Percentiles rank a stretch among this genome's conserved stretches.
Conservation (phyloP, 805 yeast genomes). For the Cyberlindnera amylophila region DNA sequence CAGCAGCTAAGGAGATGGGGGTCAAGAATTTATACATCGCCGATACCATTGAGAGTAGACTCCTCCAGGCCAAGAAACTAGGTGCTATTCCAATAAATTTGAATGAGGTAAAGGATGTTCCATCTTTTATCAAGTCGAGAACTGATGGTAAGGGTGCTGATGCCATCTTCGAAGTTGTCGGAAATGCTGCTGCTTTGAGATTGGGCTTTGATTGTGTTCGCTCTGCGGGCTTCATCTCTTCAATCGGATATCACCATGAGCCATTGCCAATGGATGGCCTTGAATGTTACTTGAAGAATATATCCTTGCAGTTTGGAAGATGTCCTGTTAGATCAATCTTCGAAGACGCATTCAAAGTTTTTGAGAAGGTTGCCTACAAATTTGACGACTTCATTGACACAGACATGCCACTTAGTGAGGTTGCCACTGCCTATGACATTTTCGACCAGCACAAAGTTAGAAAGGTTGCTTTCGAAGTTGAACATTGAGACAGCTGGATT, state of each 20-base stretch:
- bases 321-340: constrained; percentile 59
- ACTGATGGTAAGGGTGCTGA: constrained; percentile 52
- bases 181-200: constrained; percentile 47
- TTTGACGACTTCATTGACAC: constrained; percentile 51
- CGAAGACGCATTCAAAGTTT: constrained; percentile 46
- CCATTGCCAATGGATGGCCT: constrained; percentile 52
- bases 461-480: constrained; percentile 44
- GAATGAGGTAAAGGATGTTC: constrained; percentile 35
- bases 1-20: constrained; percentile 67
- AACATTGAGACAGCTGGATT: neutral
- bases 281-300: constrained; percentile 54
- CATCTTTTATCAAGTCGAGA: constrained; percentile 29
- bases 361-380: constrained; percentile 40
- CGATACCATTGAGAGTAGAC: constrained; percentile 61
- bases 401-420: constrained; percentile 41
- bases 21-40: constrained; percentile 62
- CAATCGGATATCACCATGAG: constrained; percentile 60
- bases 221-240: constrained; percentile 53
- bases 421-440: constrained; percentile 42
- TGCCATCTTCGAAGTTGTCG: constrained; percentile 58
- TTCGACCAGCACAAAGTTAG: constrained; percentile 53
- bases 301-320: constrained; percentile 57
- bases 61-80: constrained; percentile 52
- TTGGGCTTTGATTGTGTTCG: constrained; percentile 52
- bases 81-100: constrained; percentile 50